These are phyloP conservation scores for Rhodamnia argentea DNA, from an alignment of 345 rosid genomes.

Conservation along the genomic window DNA sequence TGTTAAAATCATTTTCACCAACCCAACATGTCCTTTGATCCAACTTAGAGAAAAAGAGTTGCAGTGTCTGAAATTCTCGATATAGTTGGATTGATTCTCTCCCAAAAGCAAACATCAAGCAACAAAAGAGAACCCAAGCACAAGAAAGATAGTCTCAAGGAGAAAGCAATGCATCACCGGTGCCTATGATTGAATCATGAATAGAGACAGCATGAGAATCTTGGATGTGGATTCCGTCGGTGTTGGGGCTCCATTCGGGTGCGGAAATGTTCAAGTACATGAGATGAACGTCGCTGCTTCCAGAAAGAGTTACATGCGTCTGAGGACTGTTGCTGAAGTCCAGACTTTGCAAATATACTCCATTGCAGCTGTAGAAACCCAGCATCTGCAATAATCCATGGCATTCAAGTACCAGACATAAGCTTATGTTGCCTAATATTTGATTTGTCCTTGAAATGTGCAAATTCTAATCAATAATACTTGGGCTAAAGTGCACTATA, in stretches of 20 bases:
- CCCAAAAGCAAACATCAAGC: neutral
- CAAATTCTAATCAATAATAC: too few species aligned
- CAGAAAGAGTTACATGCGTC: neutral
- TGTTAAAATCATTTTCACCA: neutral
- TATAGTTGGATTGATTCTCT: neutral
- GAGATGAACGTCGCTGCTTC: neutral
- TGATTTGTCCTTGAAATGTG: too few species aligned
- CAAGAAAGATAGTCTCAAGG: neutral
- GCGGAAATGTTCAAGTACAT: neutral
- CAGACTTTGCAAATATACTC: neutral
- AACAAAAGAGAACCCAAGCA: neutral
- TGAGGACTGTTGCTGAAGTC: constrained; percentile 1
- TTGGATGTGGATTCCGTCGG: constrained; percentile 34
- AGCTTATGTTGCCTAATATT: neutral
- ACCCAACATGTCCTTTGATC: neutral
- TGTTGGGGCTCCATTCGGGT: constrained; percentile 29
- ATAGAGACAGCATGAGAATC: neutral
- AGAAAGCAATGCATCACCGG: neutral
- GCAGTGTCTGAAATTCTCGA: neutral
- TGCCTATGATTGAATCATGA: neutral
- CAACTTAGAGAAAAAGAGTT: neutral
- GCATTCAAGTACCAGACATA: neutral
- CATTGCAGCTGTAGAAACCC: neutral
- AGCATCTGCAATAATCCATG: neutral
- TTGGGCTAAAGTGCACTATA: too few species aligned